A percentile compares a stretch with the other conserved stretches of the same genome.
Evolutionary conservation across 2,329 filamentous ascomycete species (phyloP).

Genomic region (Trichoderma sp.): DNA sequence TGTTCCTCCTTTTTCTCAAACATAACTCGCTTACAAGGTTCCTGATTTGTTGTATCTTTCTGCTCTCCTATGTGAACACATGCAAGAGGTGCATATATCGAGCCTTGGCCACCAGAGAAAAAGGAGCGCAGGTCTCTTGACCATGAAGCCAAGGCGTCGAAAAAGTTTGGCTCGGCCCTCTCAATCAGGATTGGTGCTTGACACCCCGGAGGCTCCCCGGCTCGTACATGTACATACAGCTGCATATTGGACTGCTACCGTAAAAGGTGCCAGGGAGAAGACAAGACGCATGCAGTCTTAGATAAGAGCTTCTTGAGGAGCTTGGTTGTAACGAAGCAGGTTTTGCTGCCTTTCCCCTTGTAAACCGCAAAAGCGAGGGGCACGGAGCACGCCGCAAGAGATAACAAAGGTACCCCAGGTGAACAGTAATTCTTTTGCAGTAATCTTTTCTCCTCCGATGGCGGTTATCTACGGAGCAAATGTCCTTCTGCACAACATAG

Average conservation of each 20-base stretch:
- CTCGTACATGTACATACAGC: not conserved
- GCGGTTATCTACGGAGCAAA: constrained; percentile 9
- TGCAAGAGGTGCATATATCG: not conserved
- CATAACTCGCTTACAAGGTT: not conserved
- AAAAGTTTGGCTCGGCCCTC: not conserved
- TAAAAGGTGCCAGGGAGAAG: not conserved
- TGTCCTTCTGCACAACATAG: not conserved
- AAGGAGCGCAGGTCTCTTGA: not conserved
- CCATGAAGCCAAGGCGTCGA: not conserved
- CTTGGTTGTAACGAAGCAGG: not conserved
- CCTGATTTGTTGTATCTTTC: not conserved
- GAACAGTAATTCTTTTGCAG: constrained; percentile 5
- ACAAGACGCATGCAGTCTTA: not conserved
- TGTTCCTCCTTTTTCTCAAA: not conserved
- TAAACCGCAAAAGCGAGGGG: not conserved
- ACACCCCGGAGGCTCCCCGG: not conserved
- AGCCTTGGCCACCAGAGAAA: not conserved
- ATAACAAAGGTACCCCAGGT: constrained; percentile 5
- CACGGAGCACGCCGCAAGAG: constrained; percentile 11
- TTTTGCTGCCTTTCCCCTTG: not conserved
- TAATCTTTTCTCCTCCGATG: not conserved
- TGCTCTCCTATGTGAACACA: not conserved
- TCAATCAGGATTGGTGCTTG: not conserved
- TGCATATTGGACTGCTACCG: not conserved
- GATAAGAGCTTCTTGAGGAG: not conserved